Evolutionary conservation across 495 filamentous ascomycete species (phyloP), one percentile per base, ranked within the genome.

Genomic region (Paragyromitra xinjiangensis): DNA sequence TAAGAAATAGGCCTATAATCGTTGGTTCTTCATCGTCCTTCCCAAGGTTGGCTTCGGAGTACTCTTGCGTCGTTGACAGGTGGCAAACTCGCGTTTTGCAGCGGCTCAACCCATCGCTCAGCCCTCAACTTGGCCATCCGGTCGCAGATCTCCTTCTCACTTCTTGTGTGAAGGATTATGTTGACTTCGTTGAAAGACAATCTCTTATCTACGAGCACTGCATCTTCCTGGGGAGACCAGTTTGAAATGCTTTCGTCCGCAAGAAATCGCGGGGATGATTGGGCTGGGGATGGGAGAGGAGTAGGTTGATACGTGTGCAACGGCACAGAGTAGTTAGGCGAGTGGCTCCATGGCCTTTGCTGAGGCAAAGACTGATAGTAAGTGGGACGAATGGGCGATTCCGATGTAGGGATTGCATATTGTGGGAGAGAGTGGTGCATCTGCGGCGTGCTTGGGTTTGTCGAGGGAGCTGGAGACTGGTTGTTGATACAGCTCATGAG

Each of bases 161-260:
- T 78, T 61, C 75, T 74, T n/a, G 55, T 73, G 45, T 65, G 58
- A 24, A 83, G 78, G 24, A 83, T 45, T 37, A 82, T 67, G 65
- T 82, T 83, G 34, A 83, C 81, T 64, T 83, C 81, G 42, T 83
- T 77, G 71, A 83, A 83, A 22, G 74, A 78, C 39, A 80, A 69
- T n/a, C 80, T 76, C 19, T 77, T 81, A 56, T 83, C 74, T 50
- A 82, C 69, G 9, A 83, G 65, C 3, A 83, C 75, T 29, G 53
- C 78, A 62, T 83, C 81, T 64, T 83, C 81, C 61, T 80, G 64
- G n/a, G 40, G 16, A 53, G 74, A 64, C 81, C 81, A 83, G 64
- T 71, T 59, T 39, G 62, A 42, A 24, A 78, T 56, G 24, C 77
- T 44, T 24, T 81, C 71, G 26, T 81, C 80, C 40, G 68, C 40